Evolutionary conservation across 2,329 filamentous ascomycete genomes (phyloP), one percentile per base, ranked within the genome.

Genomic region (Xylariaceae sp.): DNA sequence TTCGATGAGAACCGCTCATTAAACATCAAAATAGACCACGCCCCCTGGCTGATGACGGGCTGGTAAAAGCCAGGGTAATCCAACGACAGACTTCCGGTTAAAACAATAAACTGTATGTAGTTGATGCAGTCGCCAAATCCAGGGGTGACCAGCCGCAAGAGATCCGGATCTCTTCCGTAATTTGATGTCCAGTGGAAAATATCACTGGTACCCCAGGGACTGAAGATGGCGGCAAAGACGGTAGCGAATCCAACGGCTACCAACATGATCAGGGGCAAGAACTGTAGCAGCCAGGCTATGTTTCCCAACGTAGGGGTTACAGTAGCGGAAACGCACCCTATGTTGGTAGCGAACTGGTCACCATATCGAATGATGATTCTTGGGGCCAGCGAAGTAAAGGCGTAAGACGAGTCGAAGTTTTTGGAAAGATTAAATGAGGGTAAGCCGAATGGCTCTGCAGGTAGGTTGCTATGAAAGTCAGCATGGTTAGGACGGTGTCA

Each of bases 161-260:
- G 79, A 75, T 99, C 94, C 62, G 90, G 89, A 68, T 99, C 94
- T 66, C 93, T 86, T 41, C 94, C 94, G 72, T 96, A 97, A 72
- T 99, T 99, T 70, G 91, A 95, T n/a, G 91, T 92, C 92, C 93
- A 99, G 66, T 90, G 87, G 73, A 97, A 97, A 17, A 93, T 81
- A 71, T 99, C 89, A 6, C 85, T 85, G 1, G 91, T 90, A 17
- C 94, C 94, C 93, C 94, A 99, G 0, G 94, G 94, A 70, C 92
- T 97, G 71, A 86, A 93, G 44, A 95, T 90, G 53, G 86, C 89
- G 2, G 94, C 92, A 65, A 91, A 86, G 41, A 92, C 78, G 5
- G 93, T 96, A 11, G 92, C 91, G 59, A 92, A 74, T 1, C 86
- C 94, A 51, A 95, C 90, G 47, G 93, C 79, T 2, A 93, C 76